These are phyloP conservation scores for Schizochytrium sp. DNA, from an alignment of 108 stramenopile species.

Conservation along the genomic window DNA sequence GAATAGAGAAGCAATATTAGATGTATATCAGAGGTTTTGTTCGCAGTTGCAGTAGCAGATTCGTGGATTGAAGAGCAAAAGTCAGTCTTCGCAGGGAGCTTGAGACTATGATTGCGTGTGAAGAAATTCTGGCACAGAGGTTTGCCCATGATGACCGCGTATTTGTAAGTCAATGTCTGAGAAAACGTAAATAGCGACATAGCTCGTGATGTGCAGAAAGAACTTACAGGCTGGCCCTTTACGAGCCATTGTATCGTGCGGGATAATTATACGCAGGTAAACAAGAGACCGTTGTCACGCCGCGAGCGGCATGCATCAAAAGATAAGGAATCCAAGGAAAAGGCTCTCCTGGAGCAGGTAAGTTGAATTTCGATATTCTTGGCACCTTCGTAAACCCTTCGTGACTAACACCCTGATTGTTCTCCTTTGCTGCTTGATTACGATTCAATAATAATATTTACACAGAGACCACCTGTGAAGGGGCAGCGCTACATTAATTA, in stretches of 20 bases:
- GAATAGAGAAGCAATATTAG: too few species aligned
- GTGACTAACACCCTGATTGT: neutral
- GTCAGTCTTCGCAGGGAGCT: too few species aligned
- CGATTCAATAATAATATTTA: neutral
- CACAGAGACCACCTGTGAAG: conserved; percentile 20
- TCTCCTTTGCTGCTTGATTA: neutral
- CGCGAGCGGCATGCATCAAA: conserved; percentile 24
- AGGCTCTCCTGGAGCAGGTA: conserved; percentile 50
- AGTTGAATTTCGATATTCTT: neutral
- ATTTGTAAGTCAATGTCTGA: neutral
- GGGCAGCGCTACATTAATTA: conserved; percentile 48
- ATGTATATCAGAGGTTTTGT: too few species aligned
- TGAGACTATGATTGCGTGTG: neutral
- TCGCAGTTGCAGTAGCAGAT: too few species aligned
- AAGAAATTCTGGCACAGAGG: conserved; percentile 31
- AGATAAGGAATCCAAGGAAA: conserved; percentile 59
- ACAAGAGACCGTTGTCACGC: conserved; percentile 39
- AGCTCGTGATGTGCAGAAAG: too few species aligned
- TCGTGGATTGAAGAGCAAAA: too few species aligned
- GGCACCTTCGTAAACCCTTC: neutral
- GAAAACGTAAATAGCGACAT: neutral
- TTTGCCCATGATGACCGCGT: conserved; percentile 48
- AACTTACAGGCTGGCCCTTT: too few species aligned
- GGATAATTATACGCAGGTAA: neutral
- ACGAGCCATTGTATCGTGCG: neutral